Conservation (phyloP, 495 filamentous ascomycete species). For the Podospora didyma region DNA sequence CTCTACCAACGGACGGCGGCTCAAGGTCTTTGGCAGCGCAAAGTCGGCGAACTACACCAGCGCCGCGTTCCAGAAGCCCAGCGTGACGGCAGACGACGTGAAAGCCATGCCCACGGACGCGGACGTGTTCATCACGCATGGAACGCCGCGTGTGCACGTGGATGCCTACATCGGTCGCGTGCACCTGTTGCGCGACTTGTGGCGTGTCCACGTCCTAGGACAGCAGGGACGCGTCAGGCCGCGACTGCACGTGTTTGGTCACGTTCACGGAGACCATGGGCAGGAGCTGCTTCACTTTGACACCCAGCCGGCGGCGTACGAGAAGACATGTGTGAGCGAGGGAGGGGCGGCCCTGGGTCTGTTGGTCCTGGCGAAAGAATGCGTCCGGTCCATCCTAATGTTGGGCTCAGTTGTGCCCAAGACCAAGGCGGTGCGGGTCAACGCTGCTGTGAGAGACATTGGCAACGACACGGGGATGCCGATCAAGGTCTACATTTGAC, state of each 20-base stretch:
- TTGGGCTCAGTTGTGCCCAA: neutral
- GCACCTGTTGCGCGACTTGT: neutral
- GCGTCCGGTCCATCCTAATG: neutral
- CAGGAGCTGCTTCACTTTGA: neutral
- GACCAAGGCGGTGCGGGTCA: constrained; percentile 1
- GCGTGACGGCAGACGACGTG: neutral
- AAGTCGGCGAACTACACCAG: neutral
- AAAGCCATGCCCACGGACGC: neutral
- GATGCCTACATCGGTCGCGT: neutral
- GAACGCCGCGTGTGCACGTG: neutral
- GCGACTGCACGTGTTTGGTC: constrained; percentile 1
- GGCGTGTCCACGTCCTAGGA: neutral
- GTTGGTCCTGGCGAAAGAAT: neutral
- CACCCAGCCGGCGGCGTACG: neutral
- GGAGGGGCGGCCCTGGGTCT: neutral
- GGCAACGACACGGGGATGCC: neutral
- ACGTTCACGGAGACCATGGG: neutral
- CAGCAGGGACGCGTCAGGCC: neutral
- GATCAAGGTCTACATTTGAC: neutral
- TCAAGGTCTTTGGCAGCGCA: constrained; percentile 3
- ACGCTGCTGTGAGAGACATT: constrained; percentile 1
- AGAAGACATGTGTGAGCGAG: neutral
- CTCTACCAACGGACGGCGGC: neutral
- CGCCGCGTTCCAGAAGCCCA: neutral
- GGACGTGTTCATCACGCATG: constrained; percentile 2